Base-by-base conservation (phyloP, 495 filamentous ascomycete species). In the Neurospora sp. region DNA sequence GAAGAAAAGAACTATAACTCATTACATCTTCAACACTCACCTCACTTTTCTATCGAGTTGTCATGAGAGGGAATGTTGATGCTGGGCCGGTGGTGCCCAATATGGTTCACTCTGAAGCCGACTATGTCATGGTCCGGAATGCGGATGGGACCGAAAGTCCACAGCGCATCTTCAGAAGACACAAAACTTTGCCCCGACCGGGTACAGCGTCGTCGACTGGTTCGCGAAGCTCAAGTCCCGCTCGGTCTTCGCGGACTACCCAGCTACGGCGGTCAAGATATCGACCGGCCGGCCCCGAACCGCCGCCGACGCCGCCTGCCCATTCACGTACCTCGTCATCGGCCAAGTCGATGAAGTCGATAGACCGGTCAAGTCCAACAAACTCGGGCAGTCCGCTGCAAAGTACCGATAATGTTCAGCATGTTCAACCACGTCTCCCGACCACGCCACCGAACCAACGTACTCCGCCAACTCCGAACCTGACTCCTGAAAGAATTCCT, bases 401-500 rank as follows among this genome's bases (percentile, higher is more conserved):
- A 45, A 82, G 80, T 72, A 74, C 74, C 70, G 75, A 80, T 39
- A 78, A 77, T 69, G 75, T 72, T 8, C 31, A 71, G 38, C 35
- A 45, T 20, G 70, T 74, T 39, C 70, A 74, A 40, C 71, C 80
- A 69, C 75, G 69, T 27, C 75, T 81, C 1, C 86, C 86, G 70
- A 78, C 82, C 71, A 92, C 90, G 7, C 89, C 89, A 39, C 83
- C 86, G 41, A 86, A 87, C 75, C 87, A 90, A 71, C 86, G 86
- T 69, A 91, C 89, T 73, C 92, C 90, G 31, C 91, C 90, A 20
- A 94, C 81, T 9, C 90, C 91, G 12, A 91, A 93, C 44, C 87
- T 90, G 42, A 94, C 81, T 3, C 90, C 91, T 7, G 91, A 94
- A 77, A 86, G 89, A 35, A 92, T 65, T 16, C 27, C 53, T 18